phyloP scores from a whole-genome alignment of 306 rosid genomes.

The Gleditsia sinensis region DNA sequence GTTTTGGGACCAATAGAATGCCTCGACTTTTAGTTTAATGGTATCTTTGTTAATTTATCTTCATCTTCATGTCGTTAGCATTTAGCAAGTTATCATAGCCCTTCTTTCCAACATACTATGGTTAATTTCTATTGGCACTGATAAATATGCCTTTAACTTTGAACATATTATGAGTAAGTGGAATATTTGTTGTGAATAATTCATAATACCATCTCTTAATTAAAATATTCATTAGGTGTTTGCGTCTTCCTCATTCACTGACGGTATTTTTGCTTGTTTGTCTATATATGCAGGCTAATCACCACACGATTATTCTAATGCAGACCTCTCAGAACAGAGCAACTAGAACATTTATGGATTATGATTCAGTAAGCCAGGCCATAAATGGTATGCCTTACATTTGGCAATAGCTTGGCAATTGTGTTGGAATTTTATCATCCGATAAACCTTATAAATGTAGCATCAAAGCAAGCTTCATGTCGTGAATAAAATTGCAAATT shows the following conservation, averaged over 20 bases:
- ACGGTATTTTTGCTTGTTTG: conserved; percentile 10
- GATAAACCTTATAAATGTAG: too few relatives aligned
- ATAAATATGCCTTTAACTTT: not conserved
- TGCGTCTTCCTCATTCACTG: conserved; percentile 5
- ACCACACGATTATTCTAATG: conserved; percentile 92
- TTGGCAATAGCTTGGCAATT: not conserved
- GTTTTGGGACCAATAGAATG: not conserved
- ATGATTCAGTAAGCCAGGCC: conserved; percentile 78
- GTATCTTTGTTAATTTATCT: not conserved
- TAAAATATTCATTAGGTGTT: too few relatives aligned
- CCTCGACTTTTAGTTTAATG: not conserved
- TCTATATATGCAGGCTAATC: conserved; percentile 67
- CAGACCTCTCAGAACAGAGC: conserved; percentile 86
- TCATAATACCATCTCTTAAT: too few relatives aligned
- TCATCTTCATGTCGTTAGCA: not conserved
- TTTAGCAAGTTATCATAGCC: not conserved
- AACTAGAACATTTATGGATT: conserved; percentile 94
- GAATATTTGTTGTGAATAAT: too few relatives aligned
- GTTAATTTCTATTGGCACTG: not conserved
- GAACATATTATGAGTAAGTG: not conserved
- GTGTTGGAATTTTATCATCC: conserved; percentile 6
- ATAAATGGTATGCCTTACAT: conserved; percentile 73
- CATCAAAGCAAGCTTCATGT: too few relatives aligned
- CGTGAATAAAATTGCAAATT: too few relatives aligned
- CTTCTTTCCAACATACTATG: not conserved